Base-by-base conservation (phyloP, 2,329 filamentous ascomycete species). In the Seiridium cupressi region DNA sequence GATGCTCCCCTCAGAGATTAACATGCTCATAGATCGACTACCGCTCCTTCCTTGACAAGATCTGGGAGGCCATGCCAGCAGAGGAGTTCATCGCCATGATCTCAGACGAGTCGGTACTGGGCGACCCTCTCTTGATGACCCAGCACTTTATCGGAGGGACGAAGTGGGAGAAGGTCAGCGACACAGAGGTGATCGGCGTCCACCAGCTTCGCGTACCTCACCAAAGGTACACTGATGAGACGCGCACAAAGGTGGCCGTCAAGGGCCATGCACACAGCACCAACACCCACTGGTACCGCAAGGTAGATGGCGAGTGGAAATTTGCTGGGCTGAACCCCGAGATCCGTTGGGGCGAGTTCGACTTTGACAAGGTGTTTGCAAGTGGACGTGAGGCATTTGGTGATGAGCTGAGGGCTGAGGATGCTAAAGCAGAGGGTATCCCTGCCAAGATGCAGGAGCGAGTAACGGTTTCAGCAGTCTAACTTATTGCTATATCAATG, bases 101-200 rank as follows among this genome's bases (percentile, higher is more conserved):
- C 65, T 84, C 83, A 34, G 78, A 80, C 68, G 73, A 76, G 26
- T 73, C 77, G 2, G 85, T 89, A 62, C 77, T 89, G 34, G 86
- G 87, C 61, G 84, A 88, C 74, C 81, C 81, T 40, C 79, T 83
- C 26, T 77, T 89, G 60, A 84, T 82, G 72, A 89, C 86, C 5
- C 87, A 89, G 72, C 87, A 89, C 74, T 82, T 89, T 67, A 81
- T 89, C 66, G 85, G 85, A 56, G 81, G 78, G 40, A 80, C 81
- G 18, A 81, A 82, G 72, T 88, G 82, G 81, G 79, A 84, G 69
- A 81, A 79, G 64, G 70, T 86, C 44, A 83, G 80, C 1, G 84
- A 85, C 60, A 82, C 78, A n/a, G 80, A 85, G 69, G 79, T 86
- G 54, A 74, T 85, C 60, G 85, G 84, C n/a, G 78, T 82, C 68